Percentiles rank a stretch among this genome's conserved stretches.
phyloP scores from a whole-genome alignment of 495 filamentous ascomycete species.

The Trichoderma reesei region DNA sequence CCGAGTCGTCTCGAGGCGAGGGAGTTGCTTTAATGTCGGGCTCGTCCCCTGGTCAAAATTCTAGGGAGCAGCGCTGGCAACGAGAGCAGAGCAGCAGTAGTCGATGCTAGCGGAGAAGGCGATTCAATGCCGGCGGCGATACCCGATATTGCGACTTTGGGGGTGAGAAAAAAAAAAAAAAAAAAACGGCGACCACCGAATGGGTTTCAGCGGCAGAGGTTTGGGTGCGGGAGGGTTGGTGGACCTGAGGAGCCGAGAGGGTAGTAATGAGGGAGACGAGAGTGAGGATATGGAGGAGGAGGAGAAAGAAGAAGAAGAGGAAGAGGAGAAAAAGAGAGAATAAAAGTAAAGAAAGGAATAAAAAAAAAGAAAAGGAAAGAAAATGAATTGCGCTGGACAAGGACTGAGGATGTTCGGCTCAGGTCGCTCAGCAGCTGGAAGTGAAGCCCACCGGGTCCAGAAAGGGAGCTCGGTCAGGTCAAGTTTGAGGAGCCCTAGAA shows the following conservation, averaged over 20 bases:
- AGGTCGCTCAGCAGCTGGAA: neutral
- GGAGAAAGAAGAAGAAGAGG: too few relatives aligned
- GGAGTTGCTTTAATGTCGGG: neutral
- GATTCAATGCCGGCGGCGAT: conserved; percentile 4
- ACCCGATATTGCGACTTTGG: conserved; percentile 5
- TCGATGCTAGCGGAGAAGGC: neutral
- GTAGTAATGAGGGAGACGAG: neutral
- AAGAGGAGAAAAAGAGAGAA: too few relatives aligned
- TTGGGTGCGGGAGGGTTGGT: neutral
- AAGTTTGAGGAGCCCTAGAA: neutral
- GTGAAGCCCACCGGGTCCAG: neutral
- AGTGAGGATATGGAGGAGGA: neutral
- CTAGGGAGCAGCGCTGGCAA: neutral
- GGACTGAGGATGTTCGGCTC: neutral
- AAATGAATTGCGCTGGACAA: neutral
- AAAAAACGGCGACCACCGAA: neutral
- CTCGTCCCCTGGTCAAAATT: neutral
- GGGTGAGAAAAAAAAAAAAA: neutral
- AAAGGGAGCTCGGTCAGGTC: conserved; percentile 7
- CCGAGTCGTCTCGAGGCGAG: too few relatives aligned
- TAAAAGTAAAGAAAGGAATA: too few relatives aligned
- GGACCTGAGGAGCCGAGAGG: neutral
- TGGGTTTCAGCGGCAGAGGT: neutral
- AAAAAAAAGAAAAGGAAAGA: too few relatives aligned
- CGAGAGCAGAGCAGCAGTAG: too few relatives aligned